Evolutionary conservation across 805 yeast species (phyloP), one percentile per base, ranked within the genome.

Genomic region (Starmerella bombicola): DNA sequence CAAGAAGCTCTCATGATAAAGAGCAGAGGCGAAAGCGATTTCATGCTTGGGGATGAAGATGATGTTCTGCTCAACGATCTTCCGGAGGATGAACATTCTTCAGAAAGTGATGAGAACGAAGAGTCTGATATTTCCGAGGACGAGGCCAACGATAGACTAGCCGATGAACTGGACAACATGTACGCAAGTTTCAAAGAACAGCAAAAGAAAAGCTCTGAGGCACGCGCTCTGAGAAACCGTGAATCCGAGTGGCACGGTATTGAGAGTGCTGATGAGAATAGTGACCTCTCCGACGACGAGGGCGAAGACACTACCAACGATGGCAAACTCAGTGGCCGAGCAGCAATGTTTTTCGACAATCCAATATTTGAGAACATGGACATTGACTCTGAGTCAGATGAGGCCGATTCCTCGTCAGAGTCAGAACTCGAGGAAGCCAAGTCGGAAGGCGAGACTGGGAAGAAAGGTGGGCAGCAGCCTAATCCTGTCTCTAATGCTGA

Each of bases 121-220:
- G 63, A 51, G 15, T 59, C 53, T 18, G 58, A 48, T 17, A 20
- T 45, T 10, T 60, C 58, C 21, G 56, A 56, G 12, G 62, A 53
- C 8, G 64, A 50, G n/a, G 71, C 71, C 3, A 71, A 65, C 41
- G 69, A 66, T 31, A 53, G 53, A 9, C 69, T 91, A 43, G 99
- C 86, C 55, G 75, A 72, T 8, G 81, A 85, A 62, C 68, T 91
- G 43, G 84, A 86, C 57, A 70, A 68, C 45, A 82, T 85, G 95
- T 86, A 86, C 56, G 64, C 67, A 37, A 66, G 71, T 30, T 84
- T 73, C 58, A 82, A 82, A 57, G 60, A 57, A 36, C 54, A 56
- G 35, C 58, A 55, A 40, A 59, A 63, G 5, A 62, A 55, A 18
- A 71, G 70, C 43, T 70, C 77, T 16, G 71, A 67, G 46, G 69